Evolutionary conservation across 2,329 filamentous ascomycete species (phyloP).

Genomic region (Aspergillus sp.): DNA sequence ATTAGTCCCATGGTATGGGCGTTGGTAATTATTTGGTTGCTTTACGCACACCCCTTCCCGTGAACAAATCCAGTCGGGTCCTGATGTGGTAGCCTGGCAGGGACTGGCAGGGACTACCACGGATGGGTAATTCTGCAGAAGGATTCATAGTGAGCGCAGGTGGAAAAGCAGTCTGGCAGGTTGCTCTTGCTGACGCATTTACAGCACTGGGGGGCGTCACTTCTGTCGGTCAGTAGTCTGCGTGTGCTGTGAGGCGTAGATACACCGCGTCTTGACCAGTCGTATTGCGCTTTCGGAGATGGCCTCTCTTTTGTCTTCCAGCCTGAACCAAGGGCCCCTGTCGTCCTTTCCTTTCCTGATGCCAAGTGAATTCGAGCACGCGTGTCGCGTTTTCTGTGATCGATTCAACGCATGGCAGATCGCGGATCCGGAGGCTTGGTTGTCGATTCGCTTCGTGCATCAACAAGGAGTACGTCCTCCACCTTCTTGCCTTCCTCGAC

Average conservation of each 20-base stretch:
- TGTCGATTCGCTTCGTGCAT: slow-evolving; percentile 19
- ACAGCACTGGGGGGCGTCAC: neutral
- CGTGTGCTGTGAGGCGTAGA: neutral
- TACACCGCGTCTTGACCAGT: slow-evolving; percentile 13
- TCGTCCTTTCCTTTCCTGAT: slow-evolving; percentile 53
- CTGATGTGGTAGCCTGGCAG: no score
- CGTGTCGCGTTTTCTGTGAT: slow-evolving; percentile 51
- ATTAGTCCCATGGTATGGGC: no score
- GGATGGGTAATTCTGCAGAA: no score
- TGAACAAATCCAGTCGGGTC: no score
- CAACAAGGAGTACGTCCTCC: slow-evolving; percentile 18
- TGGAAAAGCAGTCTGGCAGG: no score
- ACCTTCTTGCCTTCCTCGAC: neutral
- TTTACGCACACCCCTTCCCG: no score
- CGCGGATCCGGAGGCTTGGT: slow-evolving; percentile 48
- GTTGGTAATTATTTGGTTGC: no score
- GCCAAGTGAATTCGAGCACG: slow-evolving; percentile 55
- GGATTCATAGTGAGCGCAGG: no score
- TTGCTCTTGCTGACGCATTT: no score
- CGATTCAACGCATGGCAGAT: slow-evolving; percentile 46
- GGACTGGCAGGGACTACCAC: no score
- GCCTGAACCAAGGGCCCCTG: slow-evolving; percentile 7
- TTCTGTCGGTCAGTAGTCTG: slow-evolving; percentile 6
- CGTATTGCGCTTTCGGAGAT: slow-evolving; percentile 6
- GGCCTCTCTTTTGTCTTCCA: slow-evolving; percentile 1